Evolutionary conservation across 2,329 filamentous ascomycete species (phyloP).

Genomic region (Emydomyces testavorans): DNA sequence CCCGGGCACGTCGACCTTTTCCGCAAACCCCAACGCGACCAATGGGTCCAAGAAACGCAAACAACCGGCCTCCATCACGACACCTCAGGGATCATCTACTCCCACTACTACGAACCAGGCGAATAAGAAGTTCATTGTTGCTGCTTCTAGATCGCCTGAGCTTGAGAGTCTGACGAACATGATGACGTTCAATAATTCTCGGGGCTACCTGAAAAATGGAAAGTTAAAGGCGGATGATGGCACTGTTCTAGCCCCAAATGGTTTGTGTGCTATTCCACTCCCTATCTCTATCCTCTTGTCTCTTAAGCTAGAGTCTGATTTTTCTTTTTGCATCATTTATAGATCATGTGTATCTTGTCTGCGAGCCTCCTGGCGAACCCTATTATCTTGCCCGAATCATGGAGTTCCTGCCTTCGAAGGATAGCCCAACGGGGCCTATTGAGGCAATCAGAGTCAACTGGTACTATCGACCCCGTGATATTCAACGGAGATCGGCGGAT

Average conservation of each 20-base stretch:
- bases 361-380: slow-evolving; percentile 91
- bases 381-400: slow-evolving; percentile 97
- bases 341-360: slow-evolving; percentile 91
- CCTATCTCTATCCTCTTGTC: slow-evolving; percentile 12
- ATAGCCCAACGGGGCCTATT: slow-evolving; percentile 59
- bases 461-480: slow-evolving; percentile 95
- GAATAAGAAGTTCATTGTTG: slow-evolving; percentile 28
- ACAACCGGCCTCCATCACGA: slow-evolving; percentile 43
- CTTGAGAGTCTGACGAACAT: slow-evolving; percentile 58
- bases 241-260: slow-evolving; percentile 69
- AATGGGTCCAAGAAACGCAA: slow-evolving; percentile 72
- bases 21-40: slow-evolving; percentile 37
- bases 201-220: slow-evolving; percentile 58
- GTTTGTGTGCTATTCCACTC: slow-evolving; percentile 49
- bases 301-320: slow-evolving; percentile 16
- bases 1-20: slow-evolving; percentile 49
- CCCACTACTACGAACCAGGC: slow-evolving; percentile 10
- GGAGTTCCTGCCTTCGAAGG: slow-evolving; percentile 83
- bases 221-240: slow-evolving; percentile 84
- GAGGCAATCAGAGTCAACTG: slow-evolving; percentile 91
- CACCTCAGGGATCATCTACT: slow-evolving; percentile 25
- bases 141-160: slow-evolving; percentile 21
- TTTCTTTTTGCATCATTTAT: slow-evolving; percentile 13
- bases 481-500: slow-evolving; percentile 82
- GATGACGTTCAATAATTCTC: slow-evolving; percentile 70